Base-by-base conservation (phyloP, 2,329 filamentous ascomycete species). In the Parastagonospora nodorum region DNA sequence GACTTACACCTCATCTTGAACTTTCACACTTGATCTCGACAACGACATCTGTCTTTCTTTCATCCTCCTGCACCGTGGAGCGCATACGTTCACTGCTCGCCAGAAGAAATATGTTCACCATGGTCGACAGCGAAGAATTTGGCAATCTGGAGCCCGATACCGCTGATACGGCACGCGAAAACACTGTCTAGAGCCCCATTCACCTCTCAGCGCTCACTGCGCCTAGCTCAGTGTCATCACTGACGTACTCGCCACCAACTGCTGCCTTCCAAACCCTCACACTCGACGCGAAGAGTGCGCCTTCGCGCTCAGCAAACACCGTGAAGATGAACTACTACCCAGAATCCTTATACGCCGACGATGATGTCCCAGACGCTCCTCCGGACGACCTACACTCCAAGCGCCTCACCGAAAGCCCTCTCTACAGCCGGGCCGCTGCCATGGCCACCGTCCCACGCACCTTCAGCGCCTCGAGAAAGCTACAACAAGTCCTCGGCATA, bases 401-500 rank as follows among this genome's bases (percentile, higher is more conserved):
- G 15, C 28, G 10, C 9, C 28, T 42, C 15, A 30, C 14, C 1
- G 40, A 50, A 6, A 45, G 38, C 12, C 40, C 48, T 8, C 36
- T 4, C 5, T 42, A 30, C 24, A 49, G 47, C 48, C 43, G 29
- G 24, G 49, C 43, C 5, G 47, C 40, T 5, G 27, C 45, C 4
- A 24, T 43, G 3, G 43, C 29, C 2, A 45, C 37, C 27, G 19
- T 53, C 24, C n/a, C 40, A 5, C 44, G 48, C n/a, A 24, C 51
- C 6, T 45, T 55, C 16, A 41, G 33, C 6, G 48, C 51, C 8
- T 52, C 53, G 0, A 50, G 43, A 38, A 40, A 29, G 10, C n/a
- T 65, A 12, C 55, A 62, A 16, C 53, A 58, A 8, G 35, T 55
- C 2, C 16, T 66, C 5, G 60, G 57, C 8, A n/a, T 48, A 10